Evolutionary conservation across 1,139 yeast genomes (phyloP).

Genomic region (Geotrichum australiense): DNA sequence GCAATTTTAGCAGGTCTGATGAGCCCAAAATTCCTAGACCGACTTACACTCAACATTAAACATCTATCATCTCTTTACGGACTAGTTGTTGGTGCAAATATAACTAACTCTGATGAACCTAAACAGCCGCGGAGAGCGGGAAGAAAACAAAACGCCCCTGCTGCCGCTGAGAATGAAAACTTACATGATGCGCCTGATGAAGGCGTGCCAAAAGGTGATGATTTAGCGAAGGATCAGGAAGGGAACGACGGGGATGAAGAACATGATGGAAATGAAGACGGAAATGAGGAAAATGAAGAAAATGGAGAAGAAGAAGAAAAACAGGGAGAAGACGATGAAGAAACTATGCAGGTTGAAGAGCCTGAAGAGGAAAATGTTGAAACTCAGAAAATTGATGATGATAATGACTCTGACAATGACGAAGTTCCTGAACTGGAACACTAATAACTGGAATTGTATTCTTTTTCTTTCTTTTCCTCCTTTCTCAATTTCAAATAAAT

Average conservation of each 20-base stretch:
- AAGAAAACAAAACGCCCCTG: not conserved
- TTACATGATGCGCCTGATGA: constrained; percentile 1
- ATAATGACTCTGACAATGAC: too few relatives aligned
- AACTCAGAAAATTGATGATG: too few relatives aligned
- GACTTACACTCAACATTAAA: constrained; percentile 25
- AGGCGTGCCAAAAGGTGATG: not conserved
- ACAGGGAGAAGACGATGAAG: not conserved
- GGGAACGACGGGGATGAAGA: not conserved
- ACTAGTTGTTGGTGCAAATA: constrained; percentile 13
- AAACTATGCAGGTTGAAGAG: not conserved
- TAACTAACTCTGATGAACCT: not conserved
- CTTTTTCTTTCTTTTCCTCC: too few relatives aligned
- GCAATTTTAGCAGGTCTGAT: constrained; percentile 24
- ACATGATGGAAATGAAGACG: not conserved
- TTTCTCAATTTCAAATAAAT: too few relatives aligned
- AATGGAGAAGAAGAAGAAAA: not conserved
- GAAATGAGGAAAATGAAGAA: constrained; percentile 1
- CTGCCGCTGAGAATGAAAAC: not conserved
- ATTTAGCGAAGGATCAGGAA: not conserved
- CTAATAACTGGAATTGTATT: too few relatives aligned
- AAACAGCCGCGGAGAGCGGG: not conserved
- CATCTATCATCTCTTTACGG: constrained; percentile 20
- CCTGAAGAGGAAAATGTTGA: not conserved
- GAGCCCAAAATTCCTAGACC: constrained; percentile 17
- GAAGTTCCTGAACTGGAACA: too few relatives aligned